These are phyloP conservation scores for Pseudocercospora fuligena DNA, from an alignment of 2,329 filamentous ascomycete genomes.

Conservation along the genomic window DNA sequence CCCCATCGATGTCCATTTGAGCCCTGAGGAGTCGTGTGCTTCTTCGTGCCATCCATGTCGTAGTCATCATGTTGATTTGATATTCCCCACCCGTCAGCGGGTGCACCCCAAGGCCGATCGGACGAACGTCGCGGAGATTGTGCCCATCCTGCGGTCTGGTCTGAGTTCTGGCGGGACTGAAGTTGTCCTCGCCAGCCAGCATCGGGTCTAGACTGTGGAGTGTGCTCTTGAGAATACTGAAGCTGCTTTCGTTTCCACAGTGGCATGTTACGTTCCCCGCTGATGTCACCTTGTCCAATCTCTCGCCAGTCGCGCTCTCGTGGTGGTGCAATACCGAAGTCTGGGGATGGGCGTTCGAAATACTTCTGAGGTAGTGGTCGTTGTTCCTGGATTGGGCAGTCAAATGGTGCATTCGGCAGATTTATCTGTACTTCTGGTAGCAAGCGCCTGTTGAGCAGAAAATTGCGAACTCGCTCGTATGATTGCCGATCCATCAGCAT, in stretches of 20 bases:
- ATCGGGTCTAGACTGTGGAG: neutral
- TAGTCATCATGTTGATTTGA: constrained; percentile 3
- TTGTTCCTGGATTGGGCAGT: constrained; percentile 8
- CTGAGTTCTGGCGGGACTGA: neutral
- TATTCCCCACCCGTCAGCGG: neutral
- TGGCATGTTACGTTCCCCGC: neutral
- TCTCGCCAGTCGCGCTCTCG: constrained; percentile 20
- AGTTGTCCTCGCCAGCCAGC: neutral
- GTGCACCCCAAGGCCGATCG: neutral
- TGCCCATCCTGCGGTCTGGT: neutral
- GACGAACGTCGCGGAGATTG: neutral
- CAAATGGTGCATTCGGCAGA: constrained; percentile 11
- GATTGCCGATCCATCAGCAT: constrained; percentile 16
- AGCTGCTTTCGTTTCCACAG: constrained; percentile 20
- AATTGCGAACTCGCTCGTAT: constrained; percentile 14
- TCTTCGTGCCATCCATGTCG: constrained; percentile 20
- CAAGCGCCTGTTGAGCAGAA: constrained; percentile 15
- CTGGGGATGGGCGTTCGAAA: neutral
- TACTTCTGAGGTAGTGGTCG: neutral
- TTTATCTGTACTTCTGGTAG: constrained; percentile 22
- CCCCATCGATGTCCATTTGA: constrained; percentile 3
- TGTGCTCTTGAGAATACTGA: constrained; percentile 11
- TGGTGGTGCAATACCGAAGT: neutral
- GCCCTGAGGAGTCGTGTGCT: constrained; percentile 12
- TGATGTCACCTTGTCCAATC: constrained; percentile 13